Conservation (phyloP, 2,329 filamentous ascomycete genomes). For the Xenosphaeropsis pyriputrescens region DNA sequence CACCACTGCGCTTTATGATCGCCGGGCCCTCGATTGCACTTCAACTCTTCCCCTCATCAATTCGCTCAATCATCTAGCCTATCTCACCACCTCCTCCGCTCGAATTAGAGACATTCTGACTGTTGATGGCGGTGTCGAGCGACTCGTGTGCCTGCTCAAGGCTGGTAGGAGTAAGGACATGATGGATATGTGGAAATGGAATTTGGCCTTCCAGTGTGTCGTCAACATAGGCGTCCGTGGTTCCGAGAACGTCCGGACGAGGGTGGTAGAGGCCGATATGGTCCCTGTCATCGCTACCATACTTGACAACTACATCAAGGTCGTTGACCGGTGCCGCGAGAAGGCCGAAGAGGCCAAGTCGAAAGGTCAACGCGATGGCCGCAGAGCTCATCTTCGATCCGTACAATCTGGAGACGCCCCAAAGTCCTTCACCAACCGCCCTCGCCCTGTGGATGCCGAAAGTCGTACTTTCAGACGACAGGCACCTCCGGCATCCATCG, state of each 20-base stretch:
- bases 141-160: slow-evolving; percentile 94
- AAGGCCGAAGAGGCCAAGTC: slow-evolving; percentile 72
- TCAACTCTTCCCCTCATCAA: slow-evolving; percentile 96
- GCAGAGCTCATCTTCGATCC: slow-evolving; percentile 19
- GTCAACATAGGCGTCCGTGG: slow-evolving; percentile 97
- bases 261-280: slow-evolving; percentile 97
- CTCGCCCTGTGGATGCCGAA: slow-evolving; percentile 38
- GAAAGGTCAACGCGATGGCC: slow-evolving; percentile 26
- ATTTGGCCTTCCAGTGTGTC: slow-evolving; percentile 94
- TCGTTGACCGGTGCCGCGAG: slow-evolving; percentile 82
- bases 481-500: slow-evolving; percentile 71
- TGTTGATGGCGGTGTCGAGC: slow-evolving; percentile 95
- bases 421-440: slow-evolving; percentile 33
- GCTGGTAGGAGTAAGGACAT: slow-evolving; percentile 93
- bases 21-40: slow-evolving; percentile 92
- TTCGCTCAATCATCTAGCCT: slow-evolving; percentile 95
- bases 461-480: slow-evolving; percentile 57
- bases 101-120: slow-evolving; percentile 96
- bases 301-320: slow-evolving; percentile 94
- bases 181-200: slow-evolving; percentile 99
- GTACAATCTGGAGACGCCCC: slow-evolving; percentile 11
- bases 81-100: slow-evolving; percentile 93
- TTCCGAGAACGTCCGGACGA: slow-evolving; percentile 83
- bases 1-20: slow-evolving; percentile 95
- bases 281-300: slow-evolving; percentile 97